Conservation (phyloP, 1,284 basidiomycete genomes). For the Boletus sp. region DNA sequence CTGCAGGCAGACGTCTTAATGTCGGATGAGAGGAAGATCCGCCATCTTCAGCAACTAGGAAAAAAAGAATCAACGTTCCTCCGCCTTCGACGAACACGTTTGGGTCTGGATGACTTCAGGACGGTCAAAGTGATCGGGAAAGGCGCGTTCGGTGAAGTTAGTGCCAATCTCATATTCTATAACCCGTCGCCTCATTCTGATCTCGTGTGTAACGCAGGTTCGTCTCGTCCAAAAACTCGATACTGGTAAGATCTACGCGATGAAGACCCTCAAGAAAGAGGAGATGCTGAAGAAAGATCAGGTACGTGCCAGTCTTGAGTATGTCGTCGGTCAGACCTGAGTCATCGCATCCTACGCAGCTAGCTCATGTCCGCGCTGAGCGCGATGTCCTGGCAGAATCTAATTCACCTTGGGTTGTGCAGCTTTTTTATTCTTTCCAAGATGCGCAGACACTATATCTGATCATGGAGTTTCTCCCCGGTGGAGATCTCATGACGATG, state of each 20-base stretch:
- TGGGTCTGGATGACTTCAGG: slow-evolving; percentile 85
- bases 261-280: slow-evolving; percentile 97
- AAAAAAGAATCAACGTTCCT: slow-evolving; percentile 84
- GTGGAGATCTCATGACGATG: slow-evolving; percentile 99
- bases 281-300: slow-evolving; percentile 99
- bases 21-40: slow-evolving; percentile 74
- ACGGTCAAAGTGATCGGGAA: slow-evolving; percentile 96
- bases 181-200: slow-evolving; percentile 47
- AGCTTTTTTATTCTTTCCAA: slow-evolving; percentile 98
- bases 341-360: slow-evolving; percentile 46
- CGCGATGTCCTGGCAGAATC: slow-evolving; percentile 94
- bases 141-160: slow-evolving; percentile 88
- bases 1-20: slow-evolving; percentile 61
- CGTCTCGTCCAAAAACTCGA: slow-evolving; percentile 95
- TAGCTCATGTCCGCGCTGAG: slow-evolving; percentile 86
- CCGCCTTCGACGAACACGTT: slow-evolving; percentile 72
- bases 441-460: slow-evolving; percentile 92
- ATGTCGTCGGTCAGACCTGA: slow-evolving; percentile 25
- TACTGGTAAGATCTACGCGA: slow-evolving; percentile 97
- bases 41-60: slow-evolving; percentile 78
- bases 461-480: slow-evolving; percentile 99
- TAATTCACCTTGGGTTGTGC: slow-evolving; percentile 96
- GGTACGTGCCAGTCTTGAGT: slow-evolving; percentile 41
- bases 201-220: slow-evolving; percentile 64
- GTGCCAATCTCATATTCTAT: slow-evolving; percentile 12